phyloP scores from a whole-genome alignment of 179 eudicot genomes.

The Beta macrorhiza region DNA sequence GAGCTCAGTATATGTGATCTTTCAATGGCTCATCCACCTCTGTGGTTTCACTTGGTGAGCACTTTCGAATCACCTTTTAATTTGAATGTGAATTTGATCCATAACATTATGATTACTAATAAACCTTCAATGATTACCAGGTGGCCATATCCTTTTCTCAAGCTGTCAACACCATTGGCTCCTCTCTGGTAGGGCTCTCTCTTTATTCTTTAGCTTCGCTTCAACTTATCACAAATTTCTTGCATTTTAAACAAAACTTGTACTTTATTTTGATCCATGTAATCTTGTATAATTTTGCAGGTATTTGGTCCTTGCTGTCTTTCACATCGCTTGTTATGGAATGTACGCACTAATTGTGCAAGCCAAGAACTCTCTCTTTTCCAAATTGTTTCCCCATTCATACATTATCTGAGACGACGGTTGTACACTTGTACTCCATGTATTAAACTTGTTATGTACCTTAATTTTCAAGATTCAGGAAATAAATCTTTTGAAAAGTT shows the following conservation, averaged over 20 bases:
- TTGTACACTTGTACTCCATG: too few relatives aligned
- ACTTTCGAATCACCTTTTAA: not conserved
- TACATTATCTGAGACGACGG: slow-evolving; percentile 10
- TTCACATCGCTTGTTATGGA: slow-evolving; percentile 35
- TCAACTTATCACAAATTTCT: not conserved
- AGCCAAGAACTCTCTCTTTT: slow-evolving; percentile 30
- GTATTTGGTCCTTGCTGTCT: slow-evolving; percentile 30
- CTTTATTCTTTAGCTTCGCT: not conserved
- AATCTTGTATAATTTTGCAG: not conserved
- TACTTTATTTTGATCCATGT: not conserved
- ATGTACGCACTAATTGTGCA: slow-evolving; percentile 27
- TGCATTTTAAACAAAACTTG: not conserved
- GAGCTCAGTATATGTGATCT: slow-evolving; percentile 60
- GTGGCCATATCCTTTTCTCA: slow-evolving; percentile 95
- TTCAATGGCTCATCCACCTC: slow-evolving; percentile 79
- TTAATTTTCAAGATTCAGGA: too few relatives aligned
- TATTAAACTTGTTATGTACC: too few relatives aligned
- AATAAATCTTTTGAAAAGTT: not conserved
- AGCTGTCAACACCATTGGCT: slow-evolving; percentile 61
- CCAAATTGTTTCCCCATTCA: slow-evolving; percentile 34
- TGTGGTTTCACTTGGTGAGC: slow-evolving; percentile 65
- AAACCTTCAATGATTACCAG: slow-evolving; percentile 30
- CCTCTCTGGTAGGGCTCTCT: slow-evolving; percentile 58
- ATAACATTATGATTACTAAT: not conserved
- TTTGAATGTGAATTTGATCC: not conserved